Base-by-base conservation (phyloP, 768 basidiomycete genomes). In the Nevesoporus exiguus region DNA sequence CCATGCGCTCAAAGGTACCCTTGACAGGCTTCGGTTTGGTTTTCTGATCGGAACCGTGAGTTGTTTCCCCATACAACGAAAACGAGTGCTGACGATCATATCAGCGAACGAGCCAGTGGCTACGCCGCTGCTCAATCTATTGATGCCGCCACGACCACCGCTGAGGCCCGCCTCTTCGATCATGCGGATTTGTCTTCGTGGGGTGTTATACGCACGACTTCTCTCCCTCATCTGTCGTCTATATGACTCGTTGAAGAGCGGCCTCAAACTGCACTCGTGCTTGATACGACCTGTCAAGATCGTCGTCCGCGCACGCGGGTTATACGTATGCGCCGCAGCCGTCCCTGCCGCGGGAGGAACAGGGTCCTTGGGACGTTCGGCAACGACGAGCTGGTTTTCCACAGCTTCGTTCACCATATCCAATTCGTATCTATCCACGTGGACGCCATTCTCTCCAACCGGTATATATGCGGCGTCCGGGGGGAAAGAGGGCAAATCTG, bases 351-450 rank as follows among this genome's bases (percentile, higher is more conserved):
- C 68, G 70, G 54, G 79, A 62, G 27, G 77, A 69, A 19, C 75
- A 30, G 68, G 82, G 48, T 76, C 87, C 63, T 90, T 92, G 22
- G 86, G 85, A 49, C 86, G 82, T 69, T 93, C 90, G 0, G 90
- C 90, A 33, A 93, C 81, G 27, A 93, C 89, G 52, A 90, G 80
- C 69, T 93, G 86, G 72, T 93, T 94, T 61, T 90, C 88, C 9
- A 91, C 87, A 30, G 81, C 71, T 57, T 91, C 86, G 57, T 91
- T 88, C 40, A 93, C 84, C 82, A 96, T 91, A 40, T 91, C 86
- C 31, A 98, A 77, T 61, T 93, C 90, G 73, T 93, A 98, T 69
- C 84, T 80, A 62, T 88, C 87, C 5, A 71, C 70, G 25, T 69
- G 69, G n/a, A 67, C 25, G 6, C 64, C 66, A 17, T 66, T 63